A percentile compares a stretch with the other conserved stretches of the same genome.
phyloP scores from a whole-genome alignment of 1,284 basidiomycete genomes.

The Papiliotrema fonsecae region DNA sequence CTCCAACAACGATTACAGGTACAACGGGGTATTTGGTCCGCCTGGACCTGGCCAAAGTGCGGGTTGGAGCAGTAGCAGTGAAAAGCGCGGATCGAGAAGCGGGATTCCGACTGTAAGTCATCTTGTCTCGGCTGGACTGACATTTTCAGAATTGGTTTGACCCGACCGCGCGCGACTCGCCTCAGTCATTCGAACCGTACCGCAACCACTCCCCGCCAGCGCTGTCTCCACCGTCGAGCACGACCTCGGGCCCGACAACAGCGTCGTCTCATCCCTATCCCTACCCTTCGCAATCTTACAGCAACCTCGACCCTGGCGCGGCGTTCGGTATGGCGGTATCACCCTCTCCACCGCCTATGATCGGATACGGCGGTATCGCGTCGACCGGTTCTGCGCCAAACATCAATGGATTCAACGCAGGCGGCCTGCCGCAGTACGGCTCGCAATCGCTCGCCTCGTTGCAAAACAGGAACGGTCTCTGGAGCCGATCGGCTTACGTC shows the following conservation, averaged over 20 bases:
- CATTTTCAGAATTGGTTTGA: slow-evolving; percentile 41
- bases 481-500: slow-evolving; percentile 8
- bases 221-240: slow-evolving; percentile 39
- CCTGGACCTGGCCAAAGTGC: slow-evolving; percentile 18
- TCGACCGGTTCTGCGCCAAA: slow-evolving; percentile 16
- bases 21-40: slow-evolving; percentile 43
- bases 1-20: slow-evolving; percentile 30
- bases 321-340: slow-evolving; percentile 31
- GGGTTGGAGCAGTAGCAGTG: slow-evolving; percentile 26
- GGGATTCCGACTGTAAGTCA: slow-evolving; percentile 38
- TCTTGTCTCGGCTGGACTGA: not conserved
- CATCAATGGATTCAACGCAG: slow-evolving; percentile 17
- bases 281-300: slow-evolving; percentile 14
- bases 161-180: slow-evolving; percentile 23
- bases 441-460: slow-evolving; percentile 23
- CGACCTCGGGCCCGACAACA: slow-evolving; percentile 31
- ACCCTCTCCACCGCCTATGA: slow-evolving; percentile 30
- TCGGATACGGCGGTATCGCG: not conserved
- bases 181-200: slow-evolving; percentile 30
- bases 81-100: slow-evolving; percentile 34
- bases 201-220: slow-evolving; percentile 34
- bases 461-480: slow-evolving; percentile 13
- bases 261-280: slow-evolving; percentile 21
- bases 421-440: slow-evolving; percentile 25
- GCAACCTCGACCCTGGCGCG: slow-evolving; percentile 11